These are phyloP conservation scores for Austroboletus olivaceoglutinosus DNA, from an alignment of 1,284 basidiomycete genomes.

Conservation along the genomic window DNA sequence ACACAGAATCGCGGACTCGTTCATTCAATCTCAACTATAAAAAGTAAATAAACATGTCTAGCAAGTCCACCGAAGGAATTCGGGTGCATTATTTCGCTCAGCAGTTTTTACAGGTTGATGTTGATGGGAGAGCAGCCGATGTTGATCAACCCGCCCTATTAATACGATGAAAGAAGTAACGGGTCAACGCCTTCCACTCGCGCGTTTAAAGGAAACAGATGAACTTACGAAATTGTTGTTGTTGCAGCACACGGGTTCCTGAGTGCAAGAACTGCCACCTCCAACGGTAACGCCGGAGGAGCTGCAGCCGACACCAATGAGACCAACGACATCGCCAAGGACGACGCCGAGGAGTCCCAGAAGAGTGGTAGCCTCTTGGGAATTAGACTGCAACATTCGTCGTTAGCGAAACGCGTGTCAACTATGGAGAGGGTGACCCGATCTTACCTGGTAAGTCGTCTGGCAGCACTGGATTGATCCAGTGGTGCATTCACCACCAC, in stretches of 20 bases:
- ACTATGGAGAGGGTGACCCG: no score
- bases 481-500: not conserved
- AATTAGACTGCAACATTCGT: not conserved
- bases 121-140: conserved; percentile 15
- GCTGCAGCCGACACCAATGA: not conserved
- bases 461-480: not conserved
- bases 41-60: not conserved
- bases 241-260: not conserved
- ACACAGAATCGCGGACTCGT: not conserved
- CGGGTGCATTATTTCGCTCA: not conserved
- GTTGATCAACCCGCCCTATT: conserved; percentile 13
- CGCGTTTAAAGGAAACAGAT: no score
- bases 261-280: not conserved
- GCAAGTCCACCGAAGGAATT: not conserved
- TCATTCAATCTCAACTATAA: not conserved
- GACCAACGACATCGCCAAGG: not conserved
- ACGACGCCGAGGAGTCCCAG: not conserved
- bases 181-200: no score
- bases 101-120: not conserved
- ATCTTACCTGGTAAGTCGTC: not conserved
- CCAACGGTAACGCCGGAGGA: not conserved
- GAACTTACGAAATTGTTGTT: not conserved
- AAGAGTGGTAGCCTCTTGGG: not conserved
- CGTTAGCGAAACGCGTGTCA: not conserved
- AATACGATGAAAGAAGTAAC: no score